Base-by-base conservation (phyloP, 495 filamentous ascomycete species). In the Xylaria curta region DNA sequence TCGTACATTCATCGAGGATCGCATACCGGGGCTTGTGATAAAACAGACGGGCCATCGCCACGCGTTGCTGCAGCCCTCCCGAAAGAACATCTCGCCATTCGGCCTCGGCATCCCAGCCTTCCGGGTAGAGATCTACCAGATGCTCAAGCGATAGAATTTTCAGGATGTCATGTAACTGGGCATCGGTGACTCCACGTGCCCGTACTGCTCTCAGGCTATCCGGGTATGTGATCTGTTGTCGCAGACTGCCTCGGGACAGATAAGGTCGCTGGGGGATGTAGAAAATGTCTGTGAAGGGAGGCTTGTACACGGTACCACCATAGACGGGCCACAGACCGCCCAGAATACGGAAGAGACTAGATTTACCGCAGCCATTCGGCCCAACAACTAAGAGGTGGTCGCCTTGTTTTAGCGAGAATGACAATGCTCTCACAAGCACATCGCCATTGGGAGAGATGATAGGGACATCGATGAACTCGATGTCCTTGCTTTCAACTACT, bases 251-350 rank as follows among this genome's bases (percentile, higher is more conserved):
- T 36, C 92, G 89, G 38, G 92, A 94, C 2, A 99, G 87, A 77
- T 99, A 99, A 0, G 96, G 96, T 0, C 96, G 90, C 78, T 99
- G 96, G 0, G 96, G 96, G 76, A 99, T 97, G 82, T 99, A 99
- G 85, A 98, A 99, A 77, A 99, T 98, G 75, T 95, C 91, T 56
- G 91, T 88, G 73, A 93, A 93, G 0, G 91, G 89, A 6, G 97
- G 96, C 78, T 97, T 98, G 75, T 91, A 88, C 31, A 99, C 96
- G 1, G 87, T 92, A 47, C 96, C 96, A 69, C 96, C 96, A 81
- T 98, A 98, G 42, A 98, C 97, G n/a, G 96, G 96, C 96, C 96
- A 99, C 0, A 99, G 88, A 9, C 96, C 96, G 63, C 96, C 96
- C 44, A 99, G 87, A 77, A 99, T 99, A 33, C 96, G 90, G 85